Base-by-base conservation (phyloP, 2,329 filamentous ascomycete genomes). In the Furcasterigmium sp. region DNA sequence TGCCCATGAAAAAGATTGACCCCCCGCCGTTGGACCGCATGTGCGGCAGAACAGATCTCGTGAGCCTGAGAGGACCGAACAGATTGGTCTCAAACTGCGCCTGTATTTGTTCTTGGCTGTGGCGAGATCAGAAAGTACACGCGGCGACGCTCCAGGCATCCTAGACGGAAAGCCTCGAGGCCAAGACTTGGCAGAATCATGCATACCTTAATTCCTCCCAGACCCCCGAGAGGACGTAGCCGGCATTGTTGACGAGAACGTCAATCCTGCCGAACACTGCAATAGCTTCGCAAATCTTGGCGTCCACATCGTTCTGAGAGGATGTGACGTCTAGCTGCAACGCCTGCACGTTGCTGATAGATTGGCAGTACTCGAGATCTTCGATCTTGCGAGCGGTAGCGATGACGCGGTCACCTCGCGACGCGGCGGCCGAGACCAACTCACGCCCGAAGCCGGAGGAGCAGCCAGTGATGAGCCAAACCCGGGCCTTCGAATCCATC, bases 61-160 rank as follows among this genome's bases (percentile, higher is more conserved):
- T 63, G 13, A 67, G 57, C 19, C 64, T 64, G 21, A 67, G 45
- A 1, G 61, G 61, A 0, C 65, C 63, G 15, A 60, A 54, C 32
- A 68, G 60, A 23, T 68, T 68, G 21, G 62, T 62, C 21, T 50
- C 55, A 11, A 63, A 51, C 2, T 49, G 54, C 5, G 29, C 40
- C 19, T 56, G 53, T 39, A 56, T 40, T n/a, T 57, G 51, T 18
- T 53, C 40, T 19, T 58, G 53, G 5, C 53, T 57, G 26, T 11
- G n/a, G 20, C 13, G 17, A 20, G 21, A 32, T 30, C 15, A 30
- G 37, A n/a, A n/a, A n/a, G n/a, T n/a, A n/a, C n/a, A n/a, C n/a
- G n/a, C n/a, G n/a, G n/a, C n/a, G n/a, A n/a, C n/a, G n/a, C n/a
- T n/a, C n/a, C n/a, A n/a, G n/a, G n/a, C n/a, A n/a, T n/a, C n/a